phyloP scores from a whole-genome alignment of 139 green algal genomes.

The Chlorella sp. region DNA sequence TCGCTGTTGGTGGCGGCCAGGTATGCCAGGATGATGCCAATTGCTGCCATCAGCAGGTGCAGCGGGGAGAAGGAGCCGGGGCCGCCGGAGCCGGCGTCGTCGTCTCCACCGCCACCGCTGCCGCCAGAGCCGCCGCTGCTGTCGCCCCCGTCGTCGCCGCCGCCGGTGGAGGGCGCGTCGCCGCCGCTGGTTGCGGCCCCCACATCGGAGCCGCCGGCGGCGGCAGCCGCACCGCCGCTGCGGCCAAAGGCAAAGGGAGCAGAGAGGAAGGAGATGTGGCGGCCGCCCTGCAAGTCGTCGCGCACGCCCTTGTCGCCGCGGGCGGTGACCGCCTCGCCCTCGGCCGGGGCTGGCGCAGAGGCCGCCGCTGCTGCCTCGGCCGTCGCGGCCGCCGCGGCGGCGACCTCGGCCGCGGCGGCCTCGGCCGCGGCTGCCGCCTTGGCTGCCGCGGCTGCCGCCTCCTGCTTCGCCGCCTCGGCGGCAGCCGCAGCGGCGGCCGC shows the following conservation, averaged over 20 bases:
- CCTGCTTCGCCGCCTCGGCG: not conserved
- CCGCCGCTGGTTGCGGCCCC: too few relatives aligned
- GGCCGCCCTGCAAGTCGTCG: not conserved
- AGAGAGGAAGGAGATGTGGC: conserved; percentile 10
- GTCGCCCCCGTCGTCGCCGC: not conserved
- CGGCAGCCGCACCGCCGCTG: not conserved
- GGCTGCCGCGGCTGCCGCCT: not conserved
- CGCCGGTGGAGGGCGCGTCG: not conserved
- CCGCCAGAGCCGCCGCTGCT: not conserved
- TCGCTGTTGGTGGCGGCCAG: too few relatives aligned
- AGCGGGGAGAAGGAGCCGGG: not conserved
- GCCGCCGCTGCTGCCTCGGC: not conserved
- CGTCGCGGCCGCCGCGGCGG: not conserved
- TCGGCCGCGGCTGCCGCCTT: not conserved
- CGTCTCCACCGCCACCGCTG: not conserved
- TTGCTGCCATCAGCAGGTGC: not conserved
- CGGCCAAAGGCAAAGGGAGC: conserved; percentile 1
- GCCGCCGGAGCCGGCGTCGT: not conserved
- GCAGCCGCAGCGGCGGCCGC: too few relatives aligned
- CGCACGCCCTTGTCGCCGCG: not conserved
- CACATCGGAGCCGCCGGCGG: not conserved
- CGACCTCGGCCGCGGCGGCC: not conserved
- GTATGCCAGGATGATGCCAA: too few relatives aligned
- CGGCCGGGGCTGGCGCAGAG: not conserved
- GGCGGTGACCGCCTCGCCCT: not conserved